phyloP scores from a whole-genome alignment of 2,329 filamentous ascomycete genomes.

The Trichophyton schoenleinii region DNA sequence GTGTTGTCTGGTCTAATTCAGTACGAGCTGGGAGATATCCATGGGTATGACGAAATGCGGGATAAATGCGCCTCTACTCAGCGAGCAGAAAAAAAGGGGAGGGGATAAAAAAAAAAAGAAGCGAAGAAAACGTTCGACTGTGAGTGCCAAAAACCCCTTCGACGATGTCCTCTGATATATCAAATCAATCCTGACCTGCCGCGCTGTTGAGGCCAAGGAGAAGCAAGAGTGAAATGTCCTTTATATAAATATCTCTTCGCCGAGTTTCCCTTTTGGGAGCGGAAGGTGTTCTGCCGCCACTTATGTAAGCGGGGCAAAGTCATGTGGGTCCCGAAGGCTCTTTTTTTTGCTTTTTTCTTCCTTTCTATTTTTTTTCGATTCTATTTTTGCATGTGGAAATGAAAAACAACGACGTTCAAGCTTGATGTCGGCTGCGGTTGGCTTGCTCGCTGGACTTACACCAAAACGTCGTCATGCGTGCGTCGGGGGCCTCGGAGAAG shows the following conservation, averaged over 20 bases:
- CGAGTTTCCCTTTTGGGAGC: background rate
- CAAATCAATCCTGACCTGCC: background rate
- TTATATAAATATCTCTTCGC: background rate
- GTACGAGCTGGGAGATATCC: background rate
- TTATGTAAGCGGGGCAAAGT: background rate
- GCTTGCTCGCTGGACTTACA: background rate
- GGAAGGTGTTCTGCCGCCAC: background rate
- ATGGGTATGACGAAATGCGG: conserved; percentile 4
- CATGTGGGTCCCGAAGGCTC: background rate
- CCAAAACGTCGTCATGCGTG: background rate
- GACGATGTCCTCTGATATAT: background rate
- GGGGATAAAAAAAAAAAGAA: background rate
- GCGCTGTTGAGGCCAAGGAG: no score
- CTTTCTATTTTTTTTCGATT: background rate
- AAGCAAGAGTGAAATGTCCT: no score
- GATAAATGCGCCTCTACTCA: background rate
- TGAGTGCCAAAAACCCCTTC: background rate
- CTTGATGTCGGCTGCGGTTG: background rate
- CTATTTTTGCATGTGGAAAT: background rate
- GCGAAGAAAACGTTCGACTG: background rate
- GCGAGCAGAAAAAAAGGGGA: background rate
- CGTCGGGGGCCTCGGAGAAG: background rate
- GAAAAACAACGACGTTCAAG: background rate
- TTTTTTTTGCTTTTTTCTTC: background rate
- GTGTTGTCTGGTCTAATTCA: conserved; percentile 18